Evolutionary conservation across 1,284 basidiomycete genomes (phyloP), one percentile per base, ranked within the genome.

Genomic region (Omphalotus olearius): DNA sequence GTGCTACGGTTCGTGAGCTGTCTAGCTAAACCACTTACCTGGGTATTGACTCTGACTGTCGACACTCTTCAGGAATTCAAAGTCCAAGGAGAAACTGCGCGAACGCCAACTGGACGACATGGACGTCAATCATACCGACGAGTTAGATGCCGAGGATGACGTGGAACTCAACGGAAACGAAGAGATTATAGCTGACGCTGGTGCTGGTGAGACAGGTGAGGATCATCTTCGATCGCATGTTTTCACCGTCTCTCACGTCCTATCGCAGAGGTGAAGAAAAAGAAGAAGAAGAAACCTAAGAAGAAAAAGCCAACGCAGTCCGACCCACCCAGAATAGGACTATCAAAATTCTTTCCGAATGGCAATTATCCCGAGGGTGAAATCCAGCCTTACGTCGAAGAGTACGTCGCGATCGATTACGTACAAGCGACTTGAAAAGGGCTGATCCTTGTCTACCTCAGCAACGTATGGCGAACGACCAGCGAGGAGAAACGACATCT

Each of bases 261-360:
- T 16, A 0, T 13, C 75, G 74, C 67, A n/a, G 72, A 77, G 50
- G 69, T 63, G 66, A 91, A 91, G 70, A 91, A 91, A 69, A 92
- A 92, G 77, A 98, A 97, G 67, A 97, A 97, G 76, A 93, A 91
- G 70, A 96, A 93, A 71, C 66, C 84, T 37, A 93, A 92, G 70
- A 93, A 92, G 78, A 92, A 91, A 70, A 84, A 82, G 64, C 56
- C 63, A 13, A 76, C 81, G 56, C 96, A 98, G 72, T 85, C 83
- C n/a, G 92, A 95, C 49, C 97, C 97, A 16, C 96, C 96, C n/a
- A 82, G 91, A 16, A 75, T 97, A 17, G 93, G 91, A 2, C 69
- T 99, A 58, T 88, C 88, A 56, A 95, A 94, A 66, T 79, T 99
- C 57, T 99, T 93, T 74, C 81, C 88, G 16, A 82, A 82, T 64